A percentile compares a stretch with the other conserved stretches of the same genome.
Evolutionary conservation across 768 basidiomycete genomes (phyloP).

Genomic region (Leccinum longicurvipes): DNA sequence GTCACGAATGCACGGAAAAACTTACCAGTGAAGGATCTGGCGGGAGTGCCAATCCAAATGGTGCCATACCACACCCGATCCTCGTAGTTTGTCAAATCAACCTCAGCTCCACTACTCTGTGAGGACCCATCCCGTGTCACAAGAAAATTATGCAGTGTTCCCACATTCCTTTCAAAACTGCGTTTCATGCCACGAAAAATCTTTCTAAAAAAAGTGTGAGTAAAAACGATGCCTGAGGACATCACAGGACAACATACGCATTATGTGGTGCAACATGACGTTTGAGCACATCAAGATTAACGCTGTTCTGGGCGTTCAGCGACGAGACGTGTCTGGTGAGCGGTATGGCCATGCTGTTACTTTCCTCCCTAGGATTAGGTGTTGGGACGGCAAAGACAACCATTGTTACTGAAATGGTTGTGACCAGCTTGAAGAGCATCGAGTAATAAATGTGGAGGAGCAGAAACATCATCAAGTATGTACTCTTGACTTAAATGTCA

Average conservation of each 20-base stretch:
- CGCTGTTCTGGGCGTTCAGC: constrained; percentile 2
- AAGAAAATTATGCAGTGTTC: constrained; percentile 1
- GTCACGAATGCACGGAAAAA: not conserved
- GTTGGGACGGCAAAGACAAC: constrained; percentile 1
- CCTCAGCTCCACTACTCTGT: not conserved
- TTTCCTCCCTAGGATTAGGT: not conserved
- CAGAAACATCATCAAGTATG: too few species aligned
- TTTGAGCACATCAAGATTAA: constrained; percentile 2
- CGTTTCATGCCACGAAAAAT: not conserved
- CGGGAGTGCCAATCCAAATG: constrained; percentile 4
- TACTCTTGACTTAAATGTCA: too few species aligned
- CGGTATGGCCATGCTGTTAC: constrained; percentile 3
- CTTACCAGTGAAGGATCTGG: not conserved
- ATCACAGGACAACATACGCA: constrained; percentile 1
- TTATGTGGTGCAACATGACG: constrained; percentile 1
- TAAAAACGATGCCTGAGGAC: not conserved
- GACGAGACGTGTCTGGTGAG: constrained; percentile 3
- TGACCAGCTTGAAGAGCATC: not conserved
- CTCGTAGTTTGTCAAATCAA: not conserved
- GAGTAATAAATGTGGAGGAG: too few species aligned
- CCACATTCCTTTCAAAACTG: not conserved
- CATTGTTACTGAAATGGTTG: not conserved
- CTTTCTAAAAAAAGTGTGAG: not conserved
- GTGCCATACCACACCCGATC: constrained; percentile 8
- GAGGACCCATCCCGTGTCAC: not conserved